phyloP scores from a whole-genome alignment of 257 asterid genomes.

The Marsdenia floribunda region DNA sequence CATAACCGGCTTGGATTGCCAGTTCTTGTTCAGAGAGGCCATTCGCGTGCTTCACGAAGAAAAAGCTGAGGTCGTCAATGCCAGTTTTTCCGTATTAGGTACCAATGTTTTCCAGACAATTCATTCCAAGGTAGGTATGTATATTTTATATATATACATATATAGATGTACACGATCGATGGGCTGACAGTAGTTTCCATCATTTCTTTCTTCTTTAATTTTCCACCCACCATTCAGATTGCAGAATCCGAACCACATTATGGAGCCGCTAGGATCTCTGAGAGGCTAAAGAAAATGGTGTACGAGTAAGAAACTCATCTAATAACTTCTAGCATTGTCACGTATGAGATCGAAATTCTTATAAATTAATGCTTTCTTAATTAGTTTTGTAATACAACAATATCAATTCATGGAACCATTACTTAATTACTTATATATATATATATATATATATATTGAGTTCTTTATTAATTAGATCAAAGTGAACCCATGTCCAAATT shows the following conservation, averaged over 20 bases:
- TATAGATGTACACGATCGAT: background rate
- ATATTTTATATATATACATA: background rate
- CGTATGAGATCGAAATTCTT: too few relatives aligned
- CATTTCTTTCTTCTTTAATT: background rate
- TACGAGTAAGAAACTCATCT: background rate
- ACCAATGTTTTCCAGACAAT: constrained; percentile 50
- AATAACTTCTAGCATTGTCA: too few relatives aligned
- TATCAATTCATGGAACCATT: too few relatives aligned
- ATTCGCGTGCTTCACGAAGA: constrained; percentile 55
- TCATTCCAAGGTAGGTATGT: constrained; percentile 50
- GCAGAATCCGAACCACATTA: constrained; percentile 2
- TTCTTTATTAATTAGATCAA: too few relatives aligned
- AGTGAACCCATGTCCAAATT: too few relatives aligned
- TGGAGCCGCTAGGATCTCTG: constrained; percentile 8
- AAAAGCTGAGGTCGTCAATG: constrained; percentile 48
- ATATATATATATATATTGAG: too few relatives aligned
- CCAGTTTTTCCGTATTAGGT: constrained; percentile 31
- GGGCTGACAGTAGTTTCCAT: background rate
- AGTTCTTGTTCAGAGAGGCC: constrained; percentile 43
- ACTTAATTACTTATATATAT: too few relatives aligned
- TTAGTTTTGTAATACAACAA: too few relatives aligned
- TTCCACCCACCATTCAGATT: background rate
- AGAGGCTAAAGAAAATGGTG: constrained; percentile 1
- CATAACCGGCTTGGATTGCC: constrained; percentile 38
- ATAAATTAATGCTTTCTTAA: too few relatives aligned